These are phyloP conservation scores for Psilocybe subaeruginosa DNA, from an alignment of 768 basidiomycete genomes.

Conservation along the genomic window DNA sequence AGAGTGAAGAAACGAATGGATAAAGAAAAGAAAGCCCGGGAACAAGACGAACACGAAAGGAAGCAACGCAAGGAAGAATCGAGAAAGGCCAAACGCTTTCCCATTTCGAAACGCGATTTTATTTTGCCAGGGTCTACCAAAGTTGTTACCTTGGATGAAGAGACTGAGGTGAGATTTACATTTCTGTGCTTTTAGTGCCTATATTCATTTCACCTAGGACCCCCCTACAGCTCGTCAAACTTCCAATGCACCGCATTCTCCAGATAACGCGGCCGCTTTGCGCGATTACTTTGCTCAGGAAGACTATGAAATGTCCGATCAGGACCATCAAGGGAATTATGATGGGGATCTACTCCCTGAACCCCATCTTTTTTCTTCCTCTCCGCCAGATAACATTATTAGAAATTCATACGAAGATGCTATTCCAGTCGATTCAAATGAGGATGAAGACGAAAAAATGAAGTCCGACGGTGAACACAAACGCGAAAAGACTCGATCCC, in stretches of 20 bases:
- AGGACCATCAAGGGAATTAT: neutral
- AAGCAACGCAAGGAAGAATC: slow-evolving; percentile 15
- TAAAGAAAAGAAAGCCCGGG: slow-evolving; percentile 16
- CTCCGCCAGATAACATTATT: neutral
- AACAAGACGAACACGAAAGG: slow-evolving; percentile 19
- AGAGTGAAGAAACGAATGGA: slow-evolving; percentile 28
- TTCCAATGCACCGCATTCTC: slow-evolving; percentile 1
- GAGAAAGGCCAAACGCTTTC: slow-evolving; percentile 25
- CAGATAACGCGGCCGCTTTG: neutral
- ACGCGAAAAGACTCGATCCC: neutral
- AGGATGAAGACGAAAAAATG: neutral
- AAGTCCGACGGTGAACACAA: neutral
- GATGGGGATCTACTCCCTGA: neutral
- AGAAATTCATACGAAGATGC: neutral
- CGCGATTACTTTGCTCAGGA: slow-evolving; percentile 14
- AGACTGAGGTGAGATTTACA: neutral
- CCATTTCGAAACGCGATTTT: slow-evolving; percentile 2
- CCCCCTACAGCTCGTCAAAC: neutral
- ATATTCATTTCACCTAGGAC: neutral
- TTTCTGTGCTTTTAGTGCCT: neutral
- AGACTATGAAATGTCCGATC: slow-evolving; percentile 9
- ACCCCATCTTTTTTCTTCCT: neutral
- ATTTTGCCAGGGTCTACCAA: slow-evolving; percentile 1
- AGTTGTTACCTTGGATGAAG: neutral
- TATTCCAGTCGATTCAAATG: neutral